phyloP scores from a whole-genome alignment of 306 rosid species.

The Citrullus amarus region DNA sequence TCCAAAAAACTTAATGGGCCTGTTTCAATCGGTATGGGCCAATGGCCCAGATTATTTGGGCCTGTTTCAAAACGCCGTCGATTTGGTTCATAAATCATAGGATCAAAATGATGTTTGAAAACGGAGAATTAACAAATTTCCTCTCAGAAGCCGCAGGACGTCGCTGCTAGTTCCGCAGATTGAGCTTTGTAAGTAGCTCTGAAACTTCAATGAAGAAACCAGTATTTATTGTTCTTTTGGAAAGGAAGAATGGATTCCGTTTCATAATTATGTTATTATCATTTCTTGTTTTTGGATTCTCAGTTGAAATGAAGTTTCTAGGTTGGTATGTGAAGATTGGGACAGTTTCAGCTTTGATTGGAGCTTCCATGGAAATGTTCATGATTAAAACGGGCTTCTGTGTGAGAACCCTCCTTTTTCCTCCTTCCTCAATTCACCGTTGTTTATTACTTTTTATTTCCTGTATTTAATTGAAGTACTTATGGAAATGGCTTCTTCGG shows the following conservation, averaged over 20 bases:
- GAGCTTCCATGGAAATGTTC: constrained; percentile 89
- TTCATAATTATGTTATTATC: background rate
- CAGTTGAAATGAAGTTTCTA: constrained; percentile 53
- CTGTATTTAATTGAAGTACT: background rate
- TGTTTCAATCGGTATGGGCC: no score
- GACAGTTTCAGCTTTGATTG: constrained; percentile 54
- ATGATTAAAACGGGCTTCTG: constrained; percentile 92
- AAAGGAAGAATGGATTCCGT: background rate
- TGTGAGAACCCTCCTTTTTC: constrained; percentile 49
- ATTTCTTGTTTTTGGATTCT: background rate
- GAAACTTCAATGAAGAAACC: background rate
- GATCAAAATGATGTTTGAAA: background rate
- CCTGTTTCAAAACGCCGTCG: background rate
- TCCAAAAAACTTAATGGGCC: no score
- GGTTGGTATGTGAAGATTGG: constrained; percentile 91
- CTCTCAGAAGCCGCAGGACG: background rate
- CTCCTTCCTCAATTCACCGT: constrained; percentile 4
- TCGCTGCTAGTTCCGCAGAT: background rate
- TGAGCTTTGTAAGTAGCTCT: background rate
- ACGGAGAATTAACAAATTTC: background rate
- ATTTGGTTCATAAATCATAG: background rate
- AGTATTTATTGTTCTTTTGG: background rate
- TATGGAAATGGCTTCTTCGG: background rate
- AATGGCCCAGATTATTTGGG: background rate
- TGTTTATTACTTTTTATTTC: background rate